Conservation (phyloP, 768 basidiomycete genomes). For the Amanita muscaria region DNA sequence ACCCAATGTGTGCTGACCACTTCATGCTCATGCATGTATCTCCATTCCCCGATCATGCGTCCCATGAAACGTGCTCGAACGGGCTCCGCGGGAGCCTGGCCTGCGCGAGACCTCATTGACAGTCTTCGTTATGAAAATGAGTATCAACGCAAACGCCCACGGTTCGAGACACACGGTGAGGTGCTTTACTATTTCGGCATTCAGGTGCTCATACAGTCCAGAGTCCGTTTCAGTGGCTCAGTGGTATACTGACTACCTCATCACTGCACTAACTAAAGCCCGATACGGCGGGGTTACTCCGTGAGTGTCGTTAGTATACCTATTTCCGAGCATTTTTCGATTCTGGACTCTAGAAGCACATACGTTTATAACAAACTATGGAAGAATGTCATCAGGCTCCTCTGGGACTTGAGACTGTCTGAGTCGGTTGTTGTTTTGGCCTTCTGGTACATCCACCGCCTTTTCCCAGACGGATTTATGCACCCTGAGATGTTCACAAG, state of each 20-base stretch:
- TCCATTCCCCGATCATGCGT: conserved; percentile 6
- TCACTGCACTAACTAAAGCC: conserved; percentile 3
- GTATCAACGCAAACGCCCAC: conserved; percentile 1
- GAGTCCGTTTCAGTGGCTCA: neutral
- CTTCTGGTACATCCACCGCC: conserved; percentile 48
- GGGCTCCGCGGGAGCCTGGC: neutral
- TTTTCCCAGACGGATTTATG: conserved; percentile 34
- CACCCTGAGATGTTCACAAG: conserved; percentile 6
- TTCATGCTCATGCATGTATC: neutral
- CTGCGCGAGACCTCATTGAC: conserved; percentile 4
- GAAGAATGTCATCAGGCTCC: conserved; percentile 2
- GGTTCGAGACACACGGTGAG: conserved; percentile 5
- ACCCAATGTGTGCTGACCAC: neutral
- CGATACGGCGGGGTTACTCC: conserved; percentile 1
- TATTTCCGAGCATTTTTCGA: neutral
- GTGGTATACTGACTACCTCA: conserved; percentile 8
- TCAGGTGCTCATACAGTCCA: conserved; percentile 1
- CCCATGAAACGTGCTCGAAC: conserved; percentile 5
- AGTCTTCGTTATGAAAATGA: neutral
- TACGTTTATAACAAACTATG: conserved; percentile 3
- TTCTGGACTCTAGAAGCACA: neutral
- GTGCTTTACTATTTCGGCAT: too few relatives aligned
- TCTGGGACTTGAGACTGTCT: conserved; percentile 10
- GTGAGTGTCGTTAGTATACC: conserved; percentile 3
- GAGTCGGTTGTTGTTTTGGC: conserved; percentile 36